Conservation (phyloP, 768 basidiomycete genomes). For the Tricholoma bakamatsutake region DNA sequence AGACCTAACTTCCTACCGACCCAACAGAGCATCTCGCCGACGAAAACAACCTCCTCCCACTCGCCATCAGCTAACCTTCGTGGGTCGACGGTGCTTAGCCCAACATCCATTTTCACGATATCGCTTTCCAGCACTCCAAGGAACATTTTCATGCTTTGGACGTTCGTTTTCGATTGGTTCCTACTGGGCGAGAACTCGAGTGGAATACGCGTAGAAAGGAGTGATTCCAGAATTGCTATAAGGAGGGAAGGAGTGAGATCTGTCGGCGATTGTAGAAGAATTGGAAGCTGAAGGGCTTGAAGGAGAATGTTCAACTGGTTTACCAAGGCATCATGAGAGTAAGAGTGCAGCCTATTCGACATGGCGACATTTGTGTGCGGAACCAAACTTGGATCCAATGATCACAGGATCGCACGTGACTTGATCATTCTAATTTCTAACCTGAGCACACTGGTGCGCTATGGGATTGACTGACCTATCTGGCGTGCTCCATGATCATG, state of each 20-base stretch:
- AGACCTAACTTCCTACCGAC: conserved; percentile 44
- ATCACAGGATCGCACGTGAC: no score
- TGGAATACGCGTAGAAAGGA: conserved; percentile 51
- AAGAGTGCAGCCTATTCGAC: conserved; percentile 2
- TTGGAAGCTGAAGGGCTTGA: conserved; percentile 10
- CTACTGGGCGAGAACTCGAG: background rate
- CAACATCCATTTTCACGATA: conserved; percentile 53
- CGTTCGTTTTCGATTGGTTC: conserved; percentile 26
- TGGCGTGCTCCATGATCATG: no score
- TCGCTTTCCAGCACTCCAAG: conserved; percentile 69
- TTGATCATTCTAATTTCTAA: no score
- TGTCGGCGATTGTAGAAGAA: conserved; percentile 37
- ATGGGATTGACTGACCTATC: no score
- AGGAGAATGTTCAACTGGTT: conserved; percentile 14
- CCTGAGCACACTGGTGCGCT: no score
- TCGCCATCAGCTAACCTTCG: conserved; percentile 56
- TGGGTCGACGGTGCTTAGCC: conserved; percentile 62
- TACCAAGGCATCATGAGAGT: conserved; percentile 2
- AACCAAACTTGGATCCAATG: background rate
- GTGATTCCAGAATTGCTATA: conserved; percentile 61
- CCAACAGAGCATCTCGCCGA: conserved; percentile 68
- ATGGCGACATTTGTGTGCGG: conserved; percentile 13
- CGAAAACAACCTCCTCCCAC: conserved; percentile 59
- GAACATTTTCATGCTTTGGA: conserved; percentile 69
- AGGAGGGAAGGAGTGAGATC: conserved; percentile 72